Percentiles rank a stretch among this genome's conserved stretches.
Evolutionary conservation across 1,284 basidiomycete genomes (phyloP).

Genomic region (Cutaneotrichosporon daszewskae): DNA sequence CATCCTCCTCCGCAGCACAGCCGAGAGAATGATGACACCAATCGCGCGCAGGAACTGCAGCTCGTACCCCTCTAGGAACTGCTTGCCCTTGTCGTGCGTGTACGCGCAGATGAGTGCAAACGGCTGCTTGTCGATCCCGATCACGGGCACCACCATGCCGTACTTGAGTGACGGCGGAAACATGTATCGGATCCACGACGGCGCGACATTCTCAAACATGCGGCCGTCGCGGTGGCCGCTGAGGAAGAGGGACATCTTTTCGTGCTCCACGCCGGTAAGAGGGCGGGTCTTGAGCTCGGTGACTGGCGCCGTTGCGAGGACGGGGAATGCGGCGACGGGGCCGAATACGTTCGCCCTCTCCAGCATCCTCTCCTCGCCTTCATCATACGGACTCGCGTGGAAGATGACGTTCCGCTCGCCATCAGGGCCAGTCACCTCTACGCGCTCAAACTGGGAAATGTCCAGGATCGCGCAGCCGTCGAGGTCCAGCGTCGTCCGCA

Average conservation of each 20-base stretch:
- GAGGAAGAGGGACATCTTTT: slow-evolving; percentile 67
- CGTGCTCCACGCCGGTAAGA: slow-evolving; percentile 64
- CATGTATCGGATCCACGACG: slow-evolving; percentile 67
- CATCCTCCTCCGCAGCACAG: slow-evolving; percentile 87
- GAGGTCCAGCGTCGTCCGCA: slow-evolving; percentile 81
- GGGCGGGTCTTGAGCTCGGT: slow-evolving; percentile 23
- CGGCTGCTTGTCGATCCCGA: slow-evolving; percentile 87
- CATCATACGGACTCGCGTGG: slow-evolving; percentile 43
- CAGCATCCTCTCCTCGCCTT: slow-evolving; percentile 23
- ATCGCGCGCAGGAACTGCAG: slow-evolving; percentile 80
- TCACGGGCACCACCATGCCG: slow-evolving; percentile 82
- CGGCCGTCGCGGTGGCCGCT: slow-evolving; percentile 71
- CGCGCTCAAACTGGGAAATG: slow-evolving; percentile 80
- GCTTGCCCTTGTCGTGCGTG: slow-evolving; percentile 68
- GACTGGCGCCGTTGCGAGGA: slow-evolving; percentile 28
- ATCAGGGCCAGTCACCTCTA: slow-evolving; percentile 51
- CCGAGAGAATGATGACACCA: slow-evolving; percentile 90
- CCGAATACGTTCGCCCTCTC: slow-evolving; percentile 35
- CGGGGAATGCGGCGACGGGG: slow-evolving; percentile 32
- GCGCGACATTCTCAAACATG: slow-evolving; percentile 76
- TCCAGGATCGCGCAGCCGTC: slow-evolving; percentile 88
- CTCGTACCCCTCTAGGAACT: slow-evolving; percentile 85
- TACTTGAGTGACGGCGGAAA: slow-evolving; percentile 75
- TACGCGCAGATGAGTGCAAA: slow-evolving; percentile 90
- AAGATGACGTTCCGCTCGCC: slow-evolving; percentile 50